Percentiles rank a stretch among this genome's conserved stretches.
Conservation (phyloP, 2,329 filamentous ascomycete genomes). For the Plectosphaerella plurivora region DNA sequence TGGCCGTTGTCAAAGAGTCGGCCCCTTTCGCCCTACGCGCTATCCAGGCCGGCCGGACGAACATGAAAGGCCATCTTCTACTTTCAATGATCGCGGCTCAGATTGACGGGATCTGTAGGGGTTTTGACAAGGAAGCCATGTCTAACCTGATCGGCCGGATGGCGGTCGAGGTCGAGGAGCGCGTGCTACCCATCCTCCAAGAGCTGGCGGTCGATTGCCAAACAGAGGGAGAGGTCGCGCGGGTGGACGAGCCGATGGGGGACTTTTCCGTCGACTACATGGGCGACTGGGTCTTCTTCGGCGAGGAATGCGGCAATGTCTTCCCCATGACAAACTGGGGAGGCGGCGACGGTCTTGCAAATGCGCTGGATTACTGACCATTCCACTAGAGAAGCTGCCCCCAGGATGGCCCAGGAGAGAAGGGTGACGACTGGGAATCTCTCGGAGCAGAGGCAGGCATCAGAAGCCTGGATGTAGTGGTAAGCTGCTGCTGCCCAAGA, state of each 20-base stretch:
- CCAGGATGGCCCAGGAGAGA: too few species aligned
- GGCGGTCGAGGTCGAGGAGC: slow-evolving; percentile 17
- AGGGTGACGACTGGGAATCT: too few species aligned
- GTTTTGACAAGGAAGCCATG: slow-evolving; percentile 20
- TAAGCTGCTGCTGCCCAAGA: too few species aligned
- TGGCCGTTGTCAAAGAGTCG: slow-evolving; percentile 25
- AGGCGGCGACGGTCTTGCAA: too few species aligned
- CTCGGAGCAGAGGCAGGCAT: too few species aligned
- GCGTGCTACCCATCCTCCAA: slow-evolving; percentile 24
- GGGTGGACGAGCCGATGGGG: slow-evolving; percentile 4
- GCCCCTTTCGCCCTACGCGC: slow-evolving; percentile 26
- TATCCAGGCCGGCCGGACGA: slow-evolving; percentile 39
- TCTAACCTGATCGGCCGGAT: slow-evolving; percentile 24
- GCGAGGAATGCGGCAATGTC: too few species aligned
- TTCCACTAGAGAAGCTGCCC: too few species aligned
- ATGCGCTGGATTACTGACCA: too few species aligned
- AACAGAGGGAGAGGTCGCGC: slow-evolving; percentile 1
- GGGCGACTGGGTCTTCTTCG: slow-evolving; percentile 17
- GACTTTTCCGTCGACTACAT: slow-evolving; percentile 14
- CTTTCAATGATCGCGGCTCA: slow-evolving; percentile 29
- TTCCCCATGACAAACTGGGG: too few species aligned
- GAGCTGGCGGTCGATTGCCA: slow-evolving; percentile 23
- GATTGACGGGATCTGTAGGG: slow-evolving; percentile 26
- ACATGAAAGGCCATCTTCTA: slow-evolving; percentile 31
- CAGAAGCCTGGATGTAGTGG: too few species aligned